Base-by-base conservation (phyloP, 2,329 filamentous ascomycete species). In the Sporothrix pallida region DNA sequence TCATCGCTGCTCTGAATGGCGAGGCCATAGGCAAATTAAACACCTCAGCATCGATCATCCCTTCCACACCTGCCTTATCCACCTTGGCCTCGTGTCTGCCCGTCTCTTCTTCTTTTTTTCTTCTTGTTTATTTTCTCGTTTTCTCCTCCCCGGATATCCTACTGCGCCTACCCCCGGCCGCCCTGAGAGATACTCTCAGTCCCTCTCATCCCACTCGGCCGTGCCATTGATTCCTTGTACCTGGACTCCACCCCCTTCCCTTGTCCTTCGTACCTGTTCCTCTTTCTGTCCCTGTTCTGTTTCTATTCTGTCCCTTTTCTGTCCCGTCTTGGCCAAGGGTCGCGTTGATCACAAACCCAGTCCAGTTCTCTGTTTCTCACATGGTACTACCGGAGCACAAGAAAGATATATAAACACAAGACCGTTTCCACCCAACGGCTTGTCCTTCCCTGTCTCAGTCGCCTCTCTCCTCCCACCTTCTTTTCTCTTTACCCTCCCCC, bases 381-480 rank as follows among this genome's bases (percentile, higher is more conserved):
- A 37, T 37, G 31, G 31, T 31, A 58, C 54, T 13, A 58, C 54
- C 12, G 13, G 42, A 63, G n/a, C 5, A 26, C 62, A 23, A 9
- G 44, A 44, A 8, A 17, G 5, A 52, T 52, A 68, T 68, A 68
- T 68, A 68, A 68, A 52, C 63, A 50, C 63, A 26, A 26, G 46
- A 10, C 50, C 50, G 31, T 26, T 46, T 44, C 50, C 68, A 48
- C 52, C 10, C n/a, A 54, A 60, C 62, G 62, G 62, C 20, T 15
- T 65, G 44, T 50, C 58, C 23, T 46, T 20, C 23, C 54, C 3
- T 63, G 50, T 71, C 52, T 46, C 69, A 31, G 31, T 46, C 54
- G n/a, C 58, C 54, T 44, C 71, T 15, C 48, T 9, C 20, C 31
- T 13, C 44, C 31, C 31, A 63, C 37, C 60, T 23, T 26, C 31